Base-by-base conservation (phyloP, 345 rosid genomes). In the Citrus sp. region DNA sequence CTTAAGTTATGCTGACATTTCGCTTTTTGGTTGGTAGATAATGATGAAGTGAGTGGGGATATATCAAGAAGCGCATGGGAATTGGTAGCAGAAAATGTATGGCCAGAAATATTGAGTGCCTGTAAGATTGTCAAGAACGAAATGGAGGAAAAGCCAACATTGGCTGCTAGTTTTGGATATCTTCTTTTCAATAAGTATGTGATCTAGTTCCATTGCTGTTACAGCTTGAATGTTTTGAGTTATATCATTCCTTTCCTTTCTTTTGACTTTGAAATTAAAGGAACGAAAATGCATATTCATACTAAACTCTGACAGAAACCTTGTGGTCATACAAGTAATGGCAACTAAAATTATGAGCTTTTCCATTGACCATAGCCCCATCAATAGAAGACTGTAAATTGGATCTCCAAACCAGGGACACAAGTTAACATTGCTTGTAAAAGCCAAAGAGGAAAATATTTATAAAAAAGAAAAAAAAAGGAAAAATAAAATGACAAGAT, bases 181-280 rank as follows among this genome's bases (percentile, higher is more conserved):
- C 49, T 76, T 59, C 49, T 79, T 61, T 92, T 92, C 70, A 77
- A 67, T 8, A 67, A 85, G 96, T 88, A 82, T 78, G 90, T 70
- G 42, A 64, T 75, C 30, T 42, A 14, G 49, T 54, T n/a, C 14
- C 72, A 22, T 67, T 22, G 9, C 13, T 37, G 37, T 42, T 40
- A 62, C 56, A 25, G 69, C 19, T 28, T 27, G 37, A 62, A 27
- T 30, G 13, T 74, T 60, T 10, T 7, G 27, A 3, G 42, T 73
- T 16, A 25, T 16, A 46, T 46, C 51, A 46, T 46, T 46, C 51
- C 18, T 13, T 42, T 42, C 49, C 16, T 10, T 42, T 42, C 49
- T 42, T 12, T 46, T 46, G 51, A 10, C 51, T 3, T 12, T 46
- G 51, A 46, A 12, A 13, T 13, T 46, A 46, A 46, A 42, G 51